phyloP scores from a whole-genome alignment of 192 early-diverging fungal species.

The Chytriomyces sp. region DNA sequence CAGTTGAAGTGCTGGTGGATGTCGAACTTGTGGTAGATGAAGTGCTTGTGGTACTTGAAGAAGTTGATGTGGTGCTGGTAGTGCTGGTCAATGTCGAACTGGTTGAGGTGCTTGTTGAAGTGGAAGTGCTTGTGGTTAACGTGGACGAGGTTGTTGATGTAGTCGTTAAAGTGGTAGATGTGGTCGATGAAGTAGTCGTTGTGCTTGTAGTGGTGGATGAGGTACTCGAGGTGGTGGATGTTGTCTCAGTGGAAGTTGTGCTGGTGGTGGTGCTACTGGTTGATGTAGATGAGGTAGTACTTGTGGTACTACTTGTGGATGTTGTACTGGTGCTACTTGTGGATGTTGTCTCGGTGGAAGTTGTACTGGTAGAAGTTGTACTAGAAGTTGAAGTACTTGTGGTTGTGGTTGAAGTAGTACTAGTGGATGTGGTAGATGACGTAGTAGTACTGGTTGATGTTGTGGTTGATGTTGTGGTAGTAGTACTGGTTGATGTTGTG shows the following conservation, averaged over 20 bases:
- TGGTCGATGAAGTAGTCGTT: neutral
- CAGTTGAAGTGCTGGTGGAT: neutral
- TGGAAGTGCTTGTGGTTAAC: neutral
- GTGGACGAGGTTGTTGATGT: neutral
- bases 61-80: neutral
- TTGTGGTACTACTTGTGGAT: no score
- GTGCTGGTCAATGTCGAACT: neutral
- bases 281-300: no score
- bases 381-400: no score
- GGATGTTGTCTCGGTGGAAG: no score
- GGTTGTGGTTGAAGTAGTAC: no score
- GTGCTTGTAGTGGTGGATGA: neutral
- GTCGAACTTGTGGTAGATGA: neutral
- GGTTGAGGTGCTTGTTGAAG: neutral
- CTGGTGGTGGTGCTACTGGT: no score
- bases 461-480: no score
- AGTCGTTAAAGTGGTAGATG: neutral
- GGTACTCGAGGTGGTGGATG: neutral
- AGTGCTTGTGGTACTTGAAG: constrained; percentile 5
- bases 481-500: no score
- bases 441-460: no score
- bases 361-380: no score
- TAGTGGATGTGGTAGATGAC: no score
- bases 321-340: no score
- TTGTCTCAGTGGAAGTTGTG: neutral